A percentile compares a stretch with the other conserved stretches of the same genome.
Evolutionary conservation across 192 early-diverging fungal genomes (phyloP).

Genomic region (Podila clonocystis): DNA sequence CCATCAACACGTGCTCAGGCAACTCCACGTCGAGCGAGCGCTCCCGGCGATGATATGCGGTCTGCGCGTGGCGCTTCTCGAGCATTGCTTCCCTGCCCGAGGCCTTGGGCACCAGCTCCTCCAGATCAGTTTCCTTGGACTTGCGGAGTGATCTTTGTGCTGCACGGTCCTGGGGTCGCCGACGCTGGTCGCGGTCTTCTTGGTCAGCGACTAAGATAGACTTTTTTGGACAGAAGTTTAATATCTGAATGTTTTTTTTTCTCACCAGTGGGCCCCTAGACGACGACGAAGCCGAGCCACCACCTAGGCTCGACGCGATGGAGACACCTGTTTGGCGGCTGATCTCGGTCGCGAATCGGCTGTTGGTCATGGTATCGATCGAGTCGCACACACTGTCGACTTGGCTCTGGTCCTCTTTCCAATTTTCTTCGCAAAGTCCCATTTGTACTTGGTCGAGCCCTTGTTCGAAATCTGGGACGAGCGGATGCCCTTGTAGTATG

Average conservation of each 20-base stretch:
- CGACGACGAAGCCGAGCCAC: background rate
- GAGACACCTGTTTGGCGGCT: slow-evolving; percentile 35
- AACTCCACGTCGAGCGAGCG: slow-evolving; percentile 70
- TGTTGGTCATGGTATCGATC: slow-evolving; percentile 68
- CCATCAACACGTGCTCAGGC: slow-evolving; percentile 70
- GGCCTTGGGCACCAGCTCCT: slow-evolving; percentile 75
- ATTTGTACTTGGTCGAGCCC: slow-evolving; percentile 77
- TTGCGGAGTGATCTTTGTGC: slow-evolving; percentile 56
- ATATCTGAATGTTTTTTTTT: background rate
- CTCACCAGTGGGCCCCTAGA: slow-evolving; percentile 17
- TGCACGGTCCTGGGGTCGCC: slow-evolving; percentile 41
- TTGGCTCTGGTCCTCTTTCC: slow-evolving; percentile 56
- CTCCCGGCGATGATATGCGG: slow-evolving; percentile 68
- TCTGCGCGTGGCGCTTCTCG: slow-evolving; percentile 69
- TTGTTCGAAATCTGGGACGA: slow-evolving; percentile 69
- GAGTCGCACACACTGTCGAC: slow-evolving; percentile 65
- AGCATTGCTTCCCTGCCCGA: slow-evolving; percentile 71
- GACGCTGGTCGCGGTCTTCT: slow-evolving; percentile 57
- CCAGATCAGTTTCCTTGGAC: slow-evolving; percentile 63
- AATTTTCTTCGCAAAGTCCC: slow-evolving; percentile 71
- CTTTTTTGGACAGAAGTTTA: background rate
- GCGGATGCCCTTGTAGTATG: slow-evolving; percentile 76
- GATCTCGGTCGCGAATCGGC: slow-evolving; percentile 44
- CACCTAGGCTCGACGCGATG: slow-evolving; percentile 12
- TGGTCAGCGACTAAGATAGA: slow-evolving; percentile 48